A percentile compares a stretch with the other conserved stretches of the same genome.
phyloP scores from a whole-genome alignment of 768 basidiomycete species.

The Mycena capillaripes region DNA sequence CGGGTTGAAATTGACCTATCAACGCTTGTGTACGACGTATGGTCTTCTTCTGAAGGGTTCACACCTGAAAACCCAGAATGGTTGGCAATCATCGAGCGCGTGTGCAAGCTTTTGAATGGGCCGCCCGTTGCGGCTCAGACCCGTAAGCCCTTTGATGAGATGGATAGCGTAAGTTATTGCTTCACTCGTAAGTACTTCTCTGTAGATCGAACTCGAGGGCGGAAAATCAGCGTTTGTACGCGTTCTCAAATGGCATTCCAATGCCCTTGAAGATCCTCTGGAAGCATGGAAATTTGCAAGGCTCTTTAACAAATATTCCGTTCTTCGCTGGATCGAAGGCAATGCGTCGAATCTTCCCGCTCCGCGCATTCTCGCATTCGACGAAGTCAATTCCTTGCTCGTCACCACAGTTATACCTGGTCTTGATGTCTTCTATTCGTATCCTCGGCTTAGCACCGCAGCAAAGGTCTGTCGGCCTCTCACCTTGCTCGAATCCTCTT shows the following conservation, averaged over 20 bases:
- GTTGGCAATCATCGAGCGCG: not conserved
- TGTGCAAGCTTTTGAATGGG: not conserved
- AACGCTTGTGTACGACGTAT: conserved; percentile 9
- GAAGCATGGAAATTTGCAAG: conserved; percentile 3
- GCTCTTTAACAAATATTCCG: not conserved
- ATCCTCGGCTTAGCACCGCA: conserved; percentile 1
- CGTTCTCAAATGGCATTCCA: not conserved
- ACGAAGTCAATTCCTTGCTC: conserved; percentile 2
- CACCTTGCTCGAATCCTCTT: not conserved
- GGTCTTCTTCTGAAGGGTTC: not conserved
- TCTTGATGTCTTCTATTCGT: not conserved
- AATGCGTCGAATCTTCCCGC: conserved; percentile 6
- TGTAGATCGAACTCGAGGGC: conserved; percentile 5
- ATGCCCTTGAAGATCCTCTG: not conserved
- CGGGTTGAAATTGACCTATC: not conserved
- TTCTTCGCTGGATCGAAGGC: conserved; percentile 21
- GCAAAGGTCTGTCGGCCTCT: not conserved
- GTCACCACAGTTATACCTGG: conserved; percentile 18
- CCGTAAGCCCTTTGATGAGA: conserved; percentile 1
- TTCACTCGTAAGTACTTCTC: no score
- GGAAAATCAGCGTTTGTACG: conserved; percentile 9
- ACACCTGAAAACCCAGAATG: not conserved
- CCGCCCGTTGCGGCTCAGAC: not conserved
- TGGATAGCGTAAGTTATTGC: conserved; percentile 3
- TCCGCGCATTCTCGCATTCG: conserved; percentile 17